Evolutionary conservation across 441 rosid species (phyloP), one percentile per base, ranked within the genome.

Genomic region (Croton setiger): DNA sequence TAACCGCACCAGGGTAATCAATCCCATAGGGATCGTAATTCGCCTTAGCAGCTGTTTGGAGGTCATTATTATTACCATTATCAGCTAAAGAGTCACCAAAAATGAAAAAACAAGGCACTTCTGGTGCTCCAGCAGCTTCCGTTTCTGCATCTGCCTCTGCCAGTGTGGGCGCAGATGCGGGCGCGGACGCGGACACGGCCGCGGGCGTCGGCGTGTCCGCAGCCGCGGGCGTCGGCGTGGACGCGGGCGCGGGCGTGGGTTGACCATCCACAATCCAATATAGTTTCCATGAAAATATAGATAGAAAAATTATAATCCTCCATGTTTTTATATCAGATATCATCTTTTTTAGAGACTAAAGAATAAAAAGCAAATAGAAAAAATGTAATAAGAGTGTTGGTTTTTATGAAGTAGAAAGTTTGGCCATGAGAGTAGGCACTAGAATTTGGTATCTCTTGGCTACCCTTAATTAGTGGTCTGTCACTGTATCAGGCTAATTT

Each of bases 71-170:
- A 36, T 74, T 78, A 27, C 80, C 78, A 47, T 13, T 49, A 35
- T 78, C 78, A 1, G 31, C 31, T 36, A 70, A 47, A 4, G 72
- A 77, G 33, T 77, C 80, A 0, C 75, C 80, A 33, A 77, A 77
- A 10, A 77, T 69, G 75, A 74, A 77, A 21, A 20, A 63, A 44
- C 75, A 66, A 9, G 78, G 78, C 44, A 77, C 81, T 49, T 61
- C 7, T 53, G 62, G 74, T 10, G 31, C 31, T 27, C 31, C 31
- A 27, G 31, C 31, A 27, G 31, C 31, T 27, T 1, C 31, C 2
- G 31, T 2, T 27, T 27, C 31, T 27, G 31, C 31, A 1, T 27
- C 31, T 27, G 31, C 31, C 31, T n/a, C n/a, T n/a, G n/a, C n/a
- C n/a, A n/a, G n/a, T n/a, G n/a, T n/a, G n/a, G n/a, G n/a, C n/a